Conservation (phyloP, 768 basidiomycete species). For the Phallus indusiatus region DNA sequence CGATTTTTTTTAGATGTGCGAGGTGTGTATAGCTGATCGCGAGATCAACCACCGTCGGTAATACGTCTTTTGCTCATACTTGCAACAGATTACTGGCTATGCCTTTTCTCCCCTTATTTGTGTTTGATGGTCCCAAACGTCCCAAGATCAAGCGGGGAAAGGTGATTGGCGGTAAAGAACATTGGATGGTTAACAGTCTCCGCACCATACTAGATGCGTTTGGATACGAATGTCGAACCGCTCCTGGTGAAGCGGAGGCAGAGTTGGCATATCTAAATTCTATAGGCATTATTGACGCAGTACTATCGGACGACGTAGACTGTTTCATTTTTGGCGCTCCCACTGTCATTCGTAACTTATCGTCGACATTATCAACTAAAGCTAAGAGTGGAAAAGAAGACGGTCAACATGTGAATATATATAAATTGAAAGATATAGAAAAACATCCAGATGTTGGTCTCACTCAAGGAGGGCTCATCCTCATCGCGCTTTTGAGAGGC, state of each 20-base stretch:
- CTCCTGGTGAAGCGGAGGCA: slow-evolving; percentile 92
- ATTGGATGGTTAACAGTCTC: slow-evolving; percentile 23
- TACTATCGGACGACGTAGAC: slow-evolving; percentile 91
- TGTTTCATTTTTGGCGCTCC: slow-evolving; percentile 84
- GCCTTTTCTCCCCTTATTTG: slow-evolving; percentile 21
- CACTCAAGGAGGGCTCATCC: slow-evolving; percentile 57
- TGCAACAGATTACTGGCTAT: slow-evolving; percentile 17
- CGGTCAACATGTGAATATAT: slow-evolving; percentile 52
- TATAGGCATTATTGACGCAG: slow-evolving; percentile 75
- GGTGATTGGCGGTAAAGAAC: slow-evolving; percentile 10
- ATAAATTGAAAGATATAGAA: slow-evolving; percentile 28
- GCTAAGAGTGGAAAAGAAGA: slow-evolving; percentile 50
- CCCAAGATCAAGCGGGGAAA: slow-evolving; percentile 33
- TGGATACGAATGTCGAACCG: slow-evolving; percentile 35
- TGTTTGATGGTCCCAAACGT: slow-evolving; percentile 23
- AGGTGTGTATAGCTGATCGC: not conserved
- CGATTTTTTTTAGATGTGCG: slow-evolving; percentile 29
- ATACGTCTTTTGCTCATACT: not conserved
- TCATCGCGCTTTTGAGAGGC: slow-evolving; percentile 79
- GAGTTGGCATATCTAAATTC: slow-evolving; percentile 82
- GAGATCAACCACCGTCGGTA: not conserved
- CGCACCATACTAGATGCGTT: slow-evolving; percentile 25
- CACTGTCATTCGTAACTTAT: slow-evolving; percentile 82
- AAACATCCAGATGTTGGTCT: slow-evolving; percentile 43
- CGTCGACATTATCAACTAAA: slow-evolving; percentile 59